Percentiles rank a stretch among this genome's conserved stretches.
Conservation (phyloP, 768 basidiomycete genomes). For the Daedaleopsis sinensis region DNA sequence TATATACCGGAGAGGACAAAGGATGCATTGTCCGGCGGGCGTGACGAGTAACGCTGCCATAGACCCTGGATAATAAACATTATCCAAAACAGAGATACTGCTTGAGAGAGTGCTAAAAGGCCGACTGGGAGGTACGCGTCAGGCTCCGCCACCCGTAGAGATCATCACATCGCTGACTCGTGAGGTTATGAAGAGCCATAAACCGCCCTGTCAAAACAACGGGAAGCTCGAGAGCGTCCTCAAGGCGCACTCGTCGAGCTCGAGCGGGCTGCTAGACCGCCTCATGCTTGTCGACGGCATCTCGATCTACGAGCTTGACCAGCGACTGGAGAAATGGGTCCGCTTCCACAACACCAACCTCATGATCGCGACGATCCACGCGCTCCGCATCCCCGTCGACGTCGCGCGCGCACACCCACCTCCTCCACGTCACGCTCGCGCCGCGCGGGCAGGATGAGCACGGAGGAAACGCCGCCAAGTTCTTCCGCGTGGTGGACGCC, state of each 20-base stretch:
- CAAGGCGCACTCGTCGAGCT: constrained; percentile 16
- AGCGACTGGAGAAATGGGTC: constrained; percentile 38
- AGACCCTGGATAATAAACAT: too few species aligned
- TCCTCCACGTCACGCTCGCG: constrained; percentile 22
- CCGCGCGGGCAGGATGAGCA: constrained; percentile 28
- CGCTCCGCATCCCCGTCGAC: constrained; percentile 31
- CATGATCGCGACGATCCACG: constrained; percentile 35
- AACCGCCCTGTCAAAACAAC: constrained; percentile 23
- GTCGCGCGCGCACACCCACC: constrained; percentile 26
- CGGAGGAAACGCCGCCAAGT: constrained; percentile 27
- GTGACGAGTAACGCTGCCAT: too few species aligned
- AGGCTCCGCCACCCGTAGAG: not conserved
- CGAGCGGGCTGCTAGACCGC: constrained; percentile 12
- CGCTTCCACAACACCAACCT: constrained; percentile 32
- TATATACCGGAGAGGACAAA: too few species aligned
- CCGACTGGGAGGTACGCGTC: constrained; percentile 27
- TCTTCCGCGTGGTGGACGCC: constrained; percentile 32
- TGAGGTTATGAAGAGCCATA: constrained; percentile 21
- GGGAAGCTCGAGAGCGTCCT: constrained; percentile 20
- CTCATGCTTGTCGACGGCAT: constrained; percentile 28
- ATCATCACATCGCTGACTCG: not conserved
- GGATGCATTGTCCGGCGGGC: too few species aligned
- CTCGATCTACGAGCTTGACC: constrained; percentile 32
- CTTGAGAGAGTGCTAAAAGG: constrained; percentile 29
- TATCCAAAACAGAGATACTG: too few species aligned